A percentile compares a stretch with the other conserved stretches of the same genome.
Conservation (phyloP, 108 stramenopile genomes). For the Nitzschia inconspicua region DNA sequence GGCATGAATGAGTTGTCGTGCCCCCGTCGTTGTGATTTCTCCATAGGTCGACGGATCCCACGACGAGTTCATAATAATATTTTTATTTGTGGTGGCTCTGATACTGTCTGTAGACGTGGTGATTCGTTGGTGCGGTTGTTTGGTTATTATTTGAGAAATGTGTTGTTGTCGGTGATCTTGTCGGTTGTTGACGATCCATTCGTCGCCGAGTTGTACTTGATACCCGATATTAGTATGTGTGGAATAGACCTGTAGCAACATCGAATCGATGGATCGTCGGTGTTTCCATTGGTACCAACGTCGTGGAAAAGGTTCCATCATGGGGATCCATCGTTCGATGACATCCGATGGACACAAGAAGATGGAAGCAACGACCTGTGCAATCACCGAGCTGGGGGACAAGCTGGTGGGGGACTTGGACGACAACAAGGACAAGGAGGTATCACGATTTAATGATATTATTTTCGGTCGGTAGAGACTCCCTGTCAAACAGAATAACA, state of each 20-base stretch:
- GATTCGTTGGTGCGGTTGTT: neutral
- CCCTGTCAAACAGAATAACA: too few species aligned
- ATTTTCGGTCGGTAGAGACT: too few species aligned
- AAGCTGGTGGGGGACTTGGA: neutral
- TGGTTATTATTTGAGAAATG: neutral
- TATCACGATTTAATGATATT: too few species aligned
- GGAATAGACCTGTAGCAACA: conserved; percentile 24
- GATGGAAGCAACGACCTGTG: conserved; percentile 42
- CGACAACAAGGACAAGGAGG: too few species aligned
- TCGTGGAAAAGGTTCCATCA: conserved; percentile 54
- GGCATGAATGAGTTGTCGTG: conserved; percentile 60
- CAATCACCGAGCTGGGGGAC: conserved; percentile 11
- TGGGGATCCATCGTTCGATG: conserved; percentile 42
- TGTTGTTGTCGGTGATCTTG: neutral
- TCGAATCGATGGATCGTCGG: conserved; percentile 21
- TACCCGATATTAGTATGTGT: conserved; percentile 35
- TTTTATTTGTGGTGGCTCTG: neutral
- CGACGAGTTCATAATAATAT: neutral
- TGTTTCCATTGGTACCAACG: conserved; percentile 25
- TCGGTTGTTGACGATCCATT: conserved; percentile 17
- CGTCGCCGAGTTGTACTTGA: conserved; percentile 13
- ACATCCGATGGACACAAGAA: conserved; percentile 56
- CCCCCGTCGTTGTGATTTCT: conserved; percentile 63
- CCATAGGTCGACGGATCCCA: conserved; percentile 49
- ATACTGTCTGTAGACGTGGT: neutral